These are phyloP conservation scores for Sphaerulina populicola DNA, from an alignment of 2,329 filamentous ascomycete genomes.

Conservation along the genomic window DNA sequence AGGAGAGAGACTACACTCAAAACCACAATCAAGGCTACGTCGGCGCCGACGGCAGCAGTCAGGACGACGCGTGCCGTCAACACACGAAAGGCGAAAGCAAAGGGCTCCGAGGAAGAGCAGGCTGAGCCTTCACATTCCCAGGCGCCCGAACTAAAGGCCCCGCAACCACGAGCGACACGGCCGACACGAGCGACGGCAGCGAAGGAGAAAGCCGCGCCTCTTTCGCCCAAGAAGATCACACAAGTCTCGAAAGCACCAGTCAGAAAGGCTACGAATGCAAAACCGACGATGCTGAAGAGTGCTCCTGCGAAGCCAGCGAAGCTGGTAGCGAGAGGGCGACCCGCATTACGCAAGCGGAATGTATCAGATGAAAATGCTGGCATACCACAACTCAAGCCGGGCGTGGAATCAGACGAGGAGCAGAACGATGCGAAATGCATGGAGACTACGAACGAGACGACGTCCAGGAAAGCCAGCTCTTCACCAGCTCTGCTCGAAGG, in stretches of 20 bases:
- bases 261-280: constrained; percentile 1
- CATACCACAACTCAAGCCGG: constrained; percentile 4
- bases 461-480: not conserved
- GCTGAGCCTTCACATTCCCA: constrained; percentile 1
- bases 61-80: constrained; percentile 1
- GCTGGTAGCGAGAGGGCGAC: constrained; percentile 8
- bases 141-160: constrained; percentile 1
- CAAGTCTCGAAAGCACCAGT: constrained; percentile 25
- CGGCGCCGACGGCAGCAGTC: not conserved
- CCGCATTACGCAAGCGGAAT: constrained; percentile 17
- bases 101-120: constrained; percentile 9
- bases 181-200: constrained; percentile 20
- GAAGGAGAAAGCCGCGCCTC: constrained; percentile 23
- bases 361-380: constrained; percentile 31
- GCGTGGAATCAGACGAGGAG: not conserved
- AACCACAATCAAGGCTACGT: not conserved
- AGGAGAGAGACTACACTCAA: not conserved
- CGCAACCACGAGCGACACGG: constrained; percentile 15
- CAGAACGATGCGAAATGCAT: constrained; percentile 7
- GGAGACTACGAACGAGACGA: not conserved
- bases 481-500: constrained; percentile 6
- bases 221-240: constrained; percentile 34
- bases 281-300: constrained; percentile 8
- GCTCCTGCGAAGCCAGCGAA: constrained; percentile 7
- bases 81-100: constrained; percentile 6